A percentile compares a stretch with the other conserved stretches of the same genome.
These are phyloP conservation scores for Leccinum fallax DNA, from an alignment of 1,284 basidiomycete genomes.

Conservation along the genomic window DNA sequence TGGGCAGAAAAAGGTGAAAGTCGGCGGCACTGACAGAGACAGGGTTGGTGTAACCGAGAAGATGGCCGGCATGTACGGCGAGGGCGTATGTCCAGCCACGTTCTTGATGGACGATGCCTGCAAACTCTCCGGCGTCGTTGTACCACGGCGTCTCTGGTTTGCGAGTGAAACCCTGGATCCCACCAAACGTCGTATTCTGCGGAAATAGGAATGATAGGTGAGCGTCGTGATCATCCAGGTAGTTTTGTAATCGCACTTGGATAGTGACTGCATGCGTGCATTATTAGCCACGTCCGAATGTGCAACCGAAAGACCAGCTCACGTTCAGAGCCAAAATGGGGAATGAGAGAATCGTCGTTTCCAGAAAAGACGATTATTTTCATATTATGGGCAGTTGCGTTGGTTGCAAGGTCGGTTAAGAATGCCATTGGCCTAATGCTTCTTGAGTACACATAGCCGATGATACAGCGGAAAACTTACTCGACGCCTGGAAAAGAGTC, in stretches of 20 bases:
- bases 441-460: constrained; percentile 10
- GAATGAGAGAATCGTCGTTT: constrained; percentile 66
- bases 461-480: constrained; percentile 38
- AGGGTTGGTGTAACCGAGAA: constrained; percentile 54
- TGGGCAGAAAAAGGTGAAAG: background rate
- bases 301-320: constrained; percentile 12
- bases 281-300: constrained; percentile 10
- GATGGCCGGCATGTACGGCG: constrained; percentile 58
- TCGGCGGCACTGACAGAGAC: constrained; percentile 46
- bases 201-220: background rate
- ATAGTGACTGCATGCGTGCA: constrained; percentile 51
- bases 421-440: constrained; percentile 59
- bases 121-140: constrained; percentile 58
- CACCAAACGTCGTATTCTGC: constrained; percentile 75
- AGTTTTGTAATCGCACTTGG: constrained; percentile 44
- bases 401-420: constrained; percentile 63
- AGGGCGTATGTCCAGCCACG: constrained; percentile 67
- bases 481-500: constrained; percentile 42
- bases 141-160: constrained; percentile 67
- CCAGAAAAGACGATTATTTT: constrained; percentile 63
- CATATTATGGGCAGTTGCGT: constrained; percentile 52
- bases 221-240: background rate
- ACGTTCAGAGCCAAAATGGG: constrained; percentile 70
- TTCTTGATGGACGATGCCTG: constrained; percentile 73
- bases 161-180: constrained; percentile 68